These are phyloP conservation scores for Chrysanthemum makinoi DNA, from an alignment of 129 eudicot species.

Conservation along the genomic window DNA sequence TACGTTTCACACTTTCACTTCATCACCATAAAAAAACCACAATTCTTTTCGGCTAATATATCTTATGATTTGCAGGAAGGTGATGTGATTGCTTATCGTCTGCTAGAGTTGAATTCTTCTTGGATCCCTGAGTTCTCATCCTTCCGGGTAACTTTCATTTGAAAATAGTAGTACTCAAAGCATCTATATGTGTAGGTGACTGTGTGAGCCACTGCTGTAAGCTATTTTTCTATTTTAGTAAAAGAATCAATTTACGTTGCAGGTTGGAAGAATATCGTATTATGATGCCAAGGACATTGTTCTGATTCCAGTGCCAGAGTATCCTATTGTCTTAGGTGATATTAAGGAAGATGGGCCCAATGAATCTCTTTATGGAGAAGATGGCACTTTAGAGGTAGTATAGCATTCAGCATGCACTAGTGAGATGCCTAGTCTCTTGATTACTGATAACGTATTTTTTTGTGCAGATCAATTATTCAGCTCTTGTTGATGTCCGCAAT, in stretches of 20 bases:
- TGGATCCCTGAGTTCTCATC: conserved; percentile 89
- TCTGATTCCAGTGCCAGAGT: conserved; percentile 66
- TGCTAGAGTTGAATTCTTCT: conserved; percentile 71
- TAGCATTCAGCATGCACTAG: conserved; percentile 7
- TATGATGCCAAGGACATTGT: conserved; percentile 48
- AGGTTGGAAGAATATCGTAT: conserved; percentile 79
- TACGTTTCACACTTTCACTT: too few species aligned
- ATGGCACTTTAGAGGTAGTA: conserved; percentile 91
- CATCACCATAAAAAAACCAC: too few species aligned
- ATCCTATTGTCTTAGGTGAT: conserved; percentile 53
- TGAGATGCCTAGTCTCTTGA: conserved; percentile 5
- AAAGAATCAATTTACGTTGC: neutral
- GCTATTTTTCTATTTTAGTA: neutral
- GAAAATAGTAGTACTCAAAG: too few species aligned
- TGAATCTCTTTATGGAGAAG: conserved; percentile 68
- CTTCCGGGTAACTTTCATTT: conserved; percentile 70
- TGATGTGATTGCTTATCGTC: conserved; percentile 75
- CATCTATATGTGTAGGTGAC: too few species aligned
- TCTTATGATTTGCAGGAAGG: conserved; percentile 10
- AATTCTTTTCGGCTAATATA: neutral
- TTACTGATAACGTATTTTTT: neutral
- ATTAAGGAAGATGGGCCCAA: conserved; percentile 51
- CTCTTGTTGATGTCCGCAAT: conserved; percentile 76
- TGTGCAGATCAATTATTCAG: conserved; percentile 71
- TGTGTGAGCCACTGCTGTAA: too few species aligned